These are phyloP conservation scores for Oidiodendron maius DNA, from an alignment of 495 filamentous ascomycete species.

Conservation along the genomic window DNA sequence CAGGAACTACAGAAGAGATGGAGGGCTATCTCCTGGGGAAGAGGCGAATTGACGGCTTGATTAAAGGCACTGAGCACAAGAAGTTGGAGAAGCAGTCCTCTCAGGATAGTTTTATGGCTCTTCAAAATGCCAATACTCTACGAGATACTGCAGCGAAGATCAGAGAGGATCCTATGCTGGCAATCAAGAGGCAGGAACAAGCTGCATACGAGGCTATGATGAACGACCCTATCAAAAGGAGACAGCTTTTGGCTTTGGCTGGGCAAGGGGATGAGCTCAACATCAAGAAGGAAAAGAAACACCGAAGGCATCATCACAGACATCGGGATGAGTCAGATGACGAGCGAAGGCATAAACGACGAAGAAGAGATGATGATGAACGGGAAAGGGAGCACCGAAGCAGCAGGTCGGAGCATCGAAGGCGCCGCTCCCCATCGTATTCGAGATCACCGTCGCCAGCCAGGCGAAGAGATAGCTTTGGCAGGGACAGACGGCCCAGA, in stretches of 20 bases:
- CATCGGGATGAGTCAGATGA: slow-evolving; percentile 34
- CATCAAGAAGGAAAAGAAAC: slow-evolving; percentile 40
- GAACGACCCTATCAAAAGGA: slow-evolving; percentile 70
- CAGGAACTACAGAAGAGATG: slow-evolving; percentile 83
- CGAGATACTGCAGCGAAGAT: slow-evolving; percentile 81
- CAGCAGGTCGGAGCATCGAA: slow-evolving; percentile 13
- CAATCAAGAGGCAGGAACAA: slow-evolving; percentile 89
- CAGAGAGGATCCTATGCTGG: slow-evolving; percentile 79
- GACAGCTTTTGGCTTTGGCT: slow-evolving; percentile 60
- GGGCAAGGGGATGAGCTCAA: slow-evolving; percentile 37
- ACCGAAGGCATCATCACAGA: slow-evolving; percentile 45
- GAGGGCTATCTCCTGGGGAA: slow-evolving; percentile 93
- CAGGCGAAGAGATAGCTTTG: slow-evolving; percentile 12
- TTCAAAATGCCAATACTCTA: slow-evolving; percentile 54
- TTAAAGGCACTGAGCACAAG: slow-evolving; percentile 76
- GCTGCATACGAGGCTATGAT: slow-evolving; percentile 84
- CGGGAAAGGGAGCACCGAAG: slow-evolving; percentile 15
- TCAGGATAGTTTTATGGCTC: slow-evolving; percentile 54
- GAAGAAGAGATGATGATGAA: slow-evolving; percentile 21
- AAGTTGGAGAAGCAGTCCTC: slow-evolving; percentile 77
- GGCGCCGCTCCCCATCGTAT: slow-evolving; percentile 14
- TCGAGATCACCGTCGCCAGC: slow-evolving; percentile 13
- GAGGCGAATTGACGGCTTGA: slow-evolving; percentile 79
- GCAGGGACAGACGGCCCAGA: slow-evolving; percentile 23
- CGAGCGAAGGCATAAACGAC: slow-evolving; percentile 17